These are phyloP conservation scores for Penicillium sclerotigenum DNA, from an alignment of 2,329 filamentous ascomycete species.

Conservation along the genomic window DNA sequence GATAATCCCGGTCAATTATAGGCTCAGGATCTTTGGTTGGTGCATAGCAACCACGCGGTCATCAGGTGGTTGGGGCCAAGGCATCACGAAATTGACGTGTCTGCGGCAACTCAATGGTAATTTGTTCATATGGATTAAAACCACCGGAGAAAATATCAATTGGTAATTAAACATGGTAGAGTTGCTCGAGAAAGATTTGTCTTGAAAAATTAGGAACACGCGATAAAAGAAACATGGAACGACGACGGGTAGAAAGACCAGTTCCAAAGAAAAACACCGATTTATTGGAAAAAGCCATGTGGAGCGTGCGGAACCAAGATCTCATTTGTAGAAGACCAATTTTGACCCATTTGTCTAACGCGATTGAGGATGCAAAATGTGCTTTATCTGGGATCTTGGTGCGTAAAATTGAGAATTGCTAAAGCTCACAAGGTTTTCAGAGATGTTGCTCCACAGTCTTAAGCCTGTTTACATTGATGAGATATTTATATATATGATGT, in stretches of 20 bases:
- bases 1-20: neutral
- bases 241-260: neutral
- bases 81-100: neutral
- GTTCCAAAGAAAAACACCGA: neutral
- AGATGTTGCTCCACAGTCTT: neutral
- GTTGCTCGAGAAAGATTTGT: neutral
- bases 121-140: neutral
- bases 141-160: fast-evolving
- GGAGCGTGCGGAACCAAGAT: neutral
- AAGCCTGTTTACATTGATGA: neutral
- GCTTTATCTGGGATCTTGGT: constrained; percentile 5
- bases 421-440: neutral
- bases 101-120: neutral
- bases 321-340: neutral
- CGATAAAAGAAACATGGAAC: neutral
- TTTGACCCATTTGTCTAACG: neutral
- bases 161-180: neutral
- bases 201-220: neutral
- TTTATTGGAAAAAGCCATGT: neutral
- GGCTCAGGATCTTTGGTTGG: neutral
- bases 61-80: neutral
- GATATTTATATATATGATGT: neutral
- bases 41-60: neutral
- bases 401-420: neutral
- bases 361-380: neutral